Percentiles rank a stretch among this genome's conserved stretches.
phyloP scores from a whole-genome alignment of 495 filamentous ascomycete genomes.

The Penicillium steckii region DNA sequence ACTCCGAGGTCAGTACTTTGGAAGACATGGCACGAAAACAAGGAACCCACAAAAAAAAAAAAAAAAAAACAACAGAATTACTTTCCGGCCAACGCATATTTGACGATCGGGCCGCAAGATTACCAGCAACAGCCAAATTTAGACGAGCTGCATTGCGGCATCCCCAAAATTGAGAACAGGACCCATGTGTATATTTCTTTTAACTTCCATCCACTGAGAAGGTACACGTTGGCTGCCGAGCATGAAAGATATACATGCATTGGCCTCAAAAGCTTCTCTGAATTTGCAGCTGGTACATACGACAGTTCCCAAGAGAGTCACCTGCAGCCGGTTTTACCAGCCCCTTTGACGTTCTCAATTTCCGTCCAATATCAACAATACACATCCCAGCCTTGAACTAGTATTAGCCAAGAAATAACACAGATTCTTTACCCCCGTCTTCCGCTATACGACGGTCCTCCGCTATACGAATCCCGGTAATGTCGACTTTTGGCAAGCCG shows the following conservation, averaged over 20 bases:
- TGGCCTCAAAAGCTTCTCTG: conserved; percentile 9
- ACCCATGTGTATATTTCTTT: no score
- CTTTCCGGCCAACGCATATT: not conserved
- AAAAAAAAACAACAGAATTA: not conserved
- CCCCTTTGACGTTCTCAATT: not conserved
- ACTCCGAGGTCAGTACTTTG: no score
- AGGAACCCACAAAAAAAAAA: not conserved
- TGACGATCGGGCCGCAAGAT: not conserved
- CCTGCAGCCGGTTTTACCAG: conserved; percentile 4
- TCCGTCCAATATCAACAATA: not conserved
- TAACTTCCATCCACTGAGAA: not conserved
- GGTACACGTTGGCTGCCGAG: conserved; percentile 7
- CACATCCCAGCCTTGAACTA: not conserved
- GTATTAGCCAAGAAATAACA: no score
- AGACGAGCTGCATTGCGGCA: not conserved
- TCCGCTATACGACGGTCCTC: no score
- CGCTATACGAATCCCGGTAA: not conserved
- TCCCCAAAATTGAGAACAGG: conserved; percentile 3
- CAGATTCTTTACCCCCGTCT: no score
- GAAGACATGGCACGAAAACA: not conserved
- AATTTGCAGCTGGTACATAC: conserved; percentile 1
- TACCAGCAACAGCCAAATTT: not conserved
- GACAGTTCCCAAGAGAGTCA: conserved; percentile 8
- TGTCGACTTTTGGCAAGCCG: not conserved
- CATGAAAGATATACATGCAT: conserved; percentile 13